Percentiles rank a stretch among this genome's conserved stretches.
phyloP scores from a whole-genome alignment of 257 asterid genomes.

The Solanum bulbocastanum region DNA sequence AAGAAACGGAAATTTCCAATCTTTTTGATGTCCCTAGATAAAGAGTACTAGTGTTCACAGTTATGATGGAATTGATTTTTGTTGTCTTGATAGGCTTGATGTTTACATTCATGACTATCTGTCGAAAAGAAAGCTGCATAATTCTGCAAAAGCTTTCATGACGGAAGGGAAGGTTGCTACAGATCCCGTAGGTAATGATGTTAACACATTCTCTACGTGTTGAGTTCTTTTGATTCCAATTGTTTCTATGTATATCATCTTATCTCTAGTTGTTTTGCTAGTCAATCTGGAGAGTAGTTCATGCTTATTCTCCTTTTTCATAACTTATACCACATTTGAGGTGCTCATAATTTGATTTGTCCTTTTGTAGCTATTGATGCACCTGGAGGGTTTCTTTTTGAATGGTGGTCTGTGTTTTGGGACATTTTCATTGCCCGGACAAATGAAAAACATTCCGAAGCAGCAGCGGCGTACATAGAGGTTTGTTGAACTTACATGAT shows the following conservation, averaged over 20 bases:
- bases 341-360: neutral
- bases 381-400: constrained; percentile 97
- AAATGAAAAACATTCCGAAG: constrained; percentile 95
- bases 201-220: neutral
- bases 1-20: neutral
- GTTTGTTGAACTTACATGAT: constrained; percentile 24
- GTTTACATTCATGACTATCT: constrained; percentile 96
- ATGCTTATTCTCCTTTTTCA: neutral
- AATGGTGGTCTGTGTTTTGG: constrained; percentile 99
- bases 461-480: constrained; percentile 99
- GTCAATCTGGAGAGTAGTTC: neutral
- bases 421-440: constrained; percentile 98
- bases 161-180: constrained; percentile 98
- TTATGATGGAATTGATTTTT: neutral
- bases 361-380: constrained; percentile 85
- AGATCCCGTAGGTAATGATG: constrained; percentile 82
- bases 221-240: neutral
- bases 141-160: constrained; percentile 98
- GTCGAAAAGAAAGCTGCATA: constrained; percentile 76
- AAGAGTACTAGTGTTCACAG: neutral
- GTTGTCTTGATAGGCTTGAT: constrained; percentile 70
- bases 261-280: neutral
- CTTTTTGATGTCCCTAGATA: neutral
- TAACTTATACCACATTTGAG: neutral
- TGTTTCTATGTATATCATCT: neutral